Evolutionary conservation across 148 eudicot species (phyloP), one percentile per base, ranked within the genome.

Genomic region (Rhododendron kiyosumense): DNA sequence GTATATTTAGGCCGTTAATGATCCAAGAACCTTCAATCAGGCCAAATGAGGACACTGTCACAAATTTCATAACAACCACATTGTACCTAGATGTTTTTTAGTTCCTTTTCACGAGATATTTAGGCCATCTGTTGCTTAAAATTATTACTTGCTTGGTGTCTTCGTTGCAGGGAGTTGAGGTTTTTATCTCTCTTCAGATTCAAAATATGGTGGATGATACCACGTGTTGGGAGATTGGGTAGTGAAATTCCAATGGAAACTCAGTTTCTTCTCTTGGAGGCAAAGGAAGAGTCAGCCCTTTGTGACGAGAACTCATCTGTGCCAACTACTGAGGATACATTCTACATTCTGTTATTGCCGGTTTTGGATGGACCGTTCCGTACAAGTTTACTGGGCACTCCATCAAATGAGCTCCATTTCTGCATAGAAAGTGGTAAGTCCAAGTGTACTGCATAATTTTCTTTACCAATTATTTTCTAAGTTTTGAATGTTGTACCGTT

Each of bases 391-490:
- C 91, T 89, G 83, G 94, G 95, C n/a, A 81, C 89, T 67, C 82
- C 90, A 7, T 78, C 85, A 49, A 87, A 90, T 85, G 92, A 88
- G 88, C 93, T 93, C 54, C 87, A 92, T 36, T 92, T 93, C 80
- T 90, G 93, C 79, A 86, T 93, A 34, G 95, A 93, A 90, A 93
- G 95, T 48, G 95, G 95, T 91, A 69, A 59, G 91, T 89, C 18
- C 41, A 48, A 41, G 49, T 34, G 12, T 41, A 41, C 48, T 41
- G 10, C 45, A 22, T 41, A 20, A 77, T 41, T 41, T 10, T 41
- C 46, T 34, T 18, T 36, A 34, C 79, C 34, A 17, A 34, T 41
- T 22, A 3, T 22, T 77, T 77, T 38, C 14, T 9, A 77, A 77
- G 18, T 20, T 77, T 77, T 77, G 80, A 13, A 77, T 1, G 28